phyloP scores from a whole-genome alignment of 768 basidiomycete species.

The Calocera viscosa region DNA sequence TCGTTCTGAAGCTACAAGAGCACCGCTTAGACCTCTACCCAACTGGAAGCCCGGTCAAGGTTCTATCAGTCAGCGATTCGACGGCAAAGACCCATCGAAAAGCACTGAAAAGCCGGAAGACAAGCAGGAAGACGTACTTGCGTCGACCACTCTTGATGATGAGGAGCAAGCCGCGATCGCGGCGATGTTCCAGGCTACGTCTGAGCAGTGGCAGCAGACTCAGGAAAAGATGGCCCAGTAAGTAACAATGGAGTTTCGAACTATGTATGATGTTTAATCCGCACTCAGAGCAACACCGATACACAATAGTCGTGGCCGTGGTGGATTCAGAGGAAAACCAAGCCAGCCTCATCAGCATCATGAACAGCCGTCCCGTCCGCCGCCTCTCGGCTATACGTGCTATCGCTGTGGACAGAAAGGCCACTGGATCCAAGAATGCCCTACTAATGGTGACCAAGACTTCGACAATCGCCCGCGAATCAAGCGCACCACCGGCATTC shows the following conservation, averaged over 20 bases:
- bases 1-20: neutral
- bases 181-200: conserved; percentile 95
- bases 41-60: conserved; percentile 1
- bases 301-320: conserved; percentile 47
- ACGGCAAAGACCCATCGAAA: conserved; percentile 46
- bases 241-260: conserved; percentile 34
- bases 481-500: conserved; percentile 96
- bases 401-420: conserved; percentile 99
- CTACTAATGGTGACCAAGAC: conserved; percentile 90
- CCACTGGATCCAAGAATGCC: conserved; percentile 99
- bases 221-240: conserved; percentile 99
- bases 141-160: conserved; percentile 31
- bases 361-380: conserved; percentile 53
- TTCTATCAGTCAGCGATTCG: conserved; percentile 47
- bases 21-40: neutral
- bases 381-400: conserved; percentile 93
- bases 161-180: conserved; percentile 93
- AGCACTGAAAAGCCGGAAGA: neutral
- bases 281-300: conserved; percentile 36
- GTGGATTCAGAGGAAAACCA: conserved; percentile 41
- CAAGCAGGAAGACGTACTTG: neutral
- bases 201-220: conserved; percentile 93
- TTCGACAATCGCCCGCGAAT: conserved; percentile 90
- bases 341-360: conserved; percentile 38
- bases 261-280: neutral